Base-by-base conservation (phyloP, 805 yeast species). In the Teunomyces panamensis region DNA sequence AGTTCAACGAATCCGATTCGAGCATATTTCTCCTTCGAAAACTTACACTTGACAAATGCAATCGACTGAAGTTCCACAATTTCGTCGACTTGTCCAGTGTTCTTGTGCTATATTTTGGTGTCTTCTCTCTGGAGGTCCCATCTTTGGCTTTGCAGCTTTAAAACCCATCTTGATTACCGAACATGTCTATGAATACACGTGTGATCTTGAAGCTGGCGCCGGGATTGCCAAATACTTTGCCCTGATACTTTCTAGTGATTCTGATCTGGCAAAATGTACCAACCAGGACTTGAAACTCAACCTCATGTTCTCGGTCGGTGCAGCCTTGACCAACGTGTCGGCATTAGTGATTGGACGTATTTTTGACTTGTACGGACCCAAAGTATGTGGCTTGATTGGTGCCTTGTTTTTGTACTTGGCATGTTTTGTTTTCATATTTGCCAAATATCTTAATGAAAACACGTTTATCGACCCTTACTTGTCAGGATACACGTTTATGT, bases 61-160 rank as follows among this genome's bases (percentile, higher is more conserved):
- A 30, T 43, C 43, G 28, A 37, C 42, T 6, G 58, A 55, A 14
- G 57, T 53, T 3, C 50, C 57, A 9, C 47, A 42, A 13, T 33
- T 44, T 9, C 70, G 52, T 33, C 63, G 76, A 50, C 32, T 73
- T 8, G 44, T 48, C 30, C 56, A 53, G 32, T 45, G 49, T 39
- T 43, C 50, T 28, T 87, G 96, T 66, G 91, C 97, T 27, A 79
- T 89, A 13, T 47, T 75, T 0, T 91, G 96, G 96, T 92, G 97
- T 68, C 69, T 91, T 10, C 73, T 89, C 33, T 89, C 96, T 0
- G 97, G 96, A 0, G 98, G 97, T 5, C 89, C 95, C 1, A 84
- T 91, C 10, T 91, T 91, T 74, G 98, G 98, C 3, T 91, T 91
- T 71, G 97, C 97, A 20, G 97, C 98, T 3, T 71, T 91, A 46